Conservation (phyloP, 2,329 filamentous ascomycete species). For the Truncatella angustata region DNA sequence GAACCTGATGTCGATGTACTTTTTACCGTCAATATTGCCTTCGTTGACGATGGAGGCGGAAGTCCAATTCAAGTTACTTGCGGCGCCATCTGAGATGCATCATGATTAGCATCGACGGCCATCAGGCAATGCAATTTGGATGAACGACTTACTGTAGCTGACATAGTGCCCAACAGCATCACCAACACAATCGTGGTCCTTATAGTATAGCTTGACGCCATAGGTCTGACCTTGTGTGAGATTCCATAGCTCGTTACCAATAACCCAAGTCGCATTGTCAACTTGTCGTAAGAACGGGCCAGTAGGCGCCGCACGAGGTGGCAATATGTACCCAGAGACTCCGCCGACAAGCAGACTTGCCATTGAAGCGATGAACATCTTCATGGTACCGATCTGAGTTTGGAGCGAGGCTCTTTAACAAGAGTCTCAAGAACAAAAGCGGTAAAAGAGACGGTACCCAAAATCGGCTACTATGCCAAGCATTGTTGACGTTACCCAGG, state of each 20-base stretch:
- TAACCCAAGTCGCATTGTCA: slow-evolving; percentile 26
- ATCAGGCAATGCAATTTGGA: too few species aligned
- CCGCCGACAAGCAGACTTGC: slow-evolving; percentile 4
- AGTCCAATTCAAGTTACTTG: slow-evolving; percentile 45
- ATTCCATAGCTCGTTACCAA: slow-evolving; percentile 30
- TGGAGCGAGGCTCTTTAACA: too few species aligned
- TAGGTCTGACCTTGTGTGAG: slow-evolving; percentile 26
- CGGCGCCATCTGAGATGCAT: slow-evolving; percentile 38
- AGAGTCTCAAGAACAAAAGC: neutral
- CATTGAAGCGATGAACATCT: slow-evolving; percentile 2
- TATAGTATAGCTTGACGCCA: slow-evolving; percentile 26
- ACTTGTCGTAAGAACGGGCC: slow-evolving; percentile 26
- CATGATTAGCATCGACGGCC: neutral
- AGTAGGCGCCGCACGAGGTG: neutral
- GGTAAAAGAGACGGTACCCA: neutral
- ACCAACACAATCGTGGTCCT: slow-evolving; percentile 28
- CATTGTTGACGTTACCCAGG: neutral
- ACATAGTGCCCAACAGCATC: slow-evolving; percentile 30
- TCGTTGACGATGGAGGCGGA: slow-evolving; percentile 39
- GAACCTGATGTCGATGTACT: slow-evolving; percentile 49
- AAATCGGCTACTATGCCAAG: neutral
- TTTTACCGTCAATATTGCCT: slow-evolving; percentile 27
- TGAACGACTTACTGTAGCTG: slow-evolving; percentile 25
- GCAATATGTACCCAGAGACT: neutral
- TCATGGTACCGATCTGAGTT: slow-evolving; percentile 8